Base-by-base conservation (phyloP, 108 stramenopile species). In the Discostella pseudostelligera region DNA sequence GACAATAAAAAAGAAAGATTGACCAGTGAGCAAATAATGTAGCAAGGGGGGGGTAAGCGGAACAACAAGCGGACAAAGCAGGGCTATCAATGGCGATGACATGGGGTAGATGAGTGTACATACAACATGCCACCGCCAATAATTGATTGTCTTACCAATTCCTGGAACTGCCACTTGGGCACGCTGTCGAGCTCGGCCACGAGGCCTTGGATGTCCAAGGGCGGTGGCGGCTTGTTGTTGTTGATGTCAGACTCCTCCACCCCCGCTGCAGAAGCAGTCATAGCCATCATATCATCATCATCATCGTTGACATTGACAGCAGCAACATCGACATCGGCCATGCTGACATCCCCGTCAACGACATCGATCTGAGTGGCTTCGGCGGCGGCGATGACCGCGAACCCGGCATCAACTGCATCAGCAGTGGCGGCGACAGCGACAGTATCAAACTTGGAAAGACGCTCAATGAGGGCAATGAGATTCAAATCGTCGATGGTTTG, bases 111-210 rank as follows among this genome's bases (percentile, higher is more conserved):
- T n/a, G n/a, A n/a, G n/a, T n/a, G n/a, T n/a, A n/a, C n/a, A n/a
- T n/a, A n/a, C n/a, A n/a, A n/a, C n/a, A n/a, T n/a, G n/a, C n/a
- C n/a, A n/a, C n/a, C n/a, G n/a, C n/a, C n/a, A 1, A 20, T 5
- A 17, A 12, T 4, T 13, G 8, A 26, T 3, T 26, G n/a, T 0
- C 83, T 83, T 66, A 90, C 89, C 86, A 86, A 84, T 63, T 90
- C 89, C 67, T 90, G 85, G 69, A 90, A 90, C 9, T 57, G 44
- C 89, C 89, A 90, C 46, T 54, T 39, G 32, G 69, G 76, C n/a
- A 57, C 77, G 40, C 78, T 69, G 40, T 79, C 80, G 26, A 87
- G 49, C 54, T 83, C 72, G 28, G 32, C 58, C 20, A 86, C 80
- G 22, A 90, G 56, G n/a, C 65, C 69, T 16, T 83, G 80, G 17